Evolutionary conservation across 2,329 filamentous ascomycete species (phyloP).

Genomic region (Chaetomium sp.): DNA sequence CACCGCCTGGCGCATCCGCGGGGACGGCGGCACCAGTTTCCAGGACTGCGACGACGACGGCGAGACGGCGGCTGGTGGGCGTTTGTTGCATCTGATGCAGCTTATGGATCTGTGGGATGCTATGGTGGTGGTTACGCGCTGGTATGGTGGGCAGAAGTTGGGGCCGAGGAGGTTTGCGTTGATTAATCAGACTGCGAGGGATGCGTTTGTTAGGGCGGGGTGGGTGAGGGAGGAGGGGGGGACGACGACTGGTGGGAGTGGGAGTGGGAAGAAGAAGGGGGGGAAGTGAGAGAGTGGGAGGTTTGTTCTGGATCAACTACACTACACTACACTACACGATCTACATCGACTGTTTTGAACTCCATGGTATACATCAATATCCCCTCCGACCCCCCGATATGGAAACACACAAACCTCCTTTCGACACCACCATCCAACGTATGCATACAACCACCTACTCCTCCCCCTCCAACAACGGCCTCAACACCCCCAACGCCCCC

Average conservation of each 20-base stretch:
- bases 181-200: conserved; percentile 80
- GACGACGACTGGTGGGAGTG: conserved; percentile 43
- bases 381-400: too few species aligned
- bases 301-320: neutral
- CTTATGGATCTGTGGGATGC: conserved; percentile 90
- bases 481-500: conserved; percentile 67
- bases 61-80: conserved; percentile 81
- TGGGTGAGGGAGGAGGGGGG: conserved; percentile 35
- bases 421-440: neutral
- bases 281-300: conserved; percentile 24
- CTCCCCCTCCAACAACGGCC: conserved; percentile 40
- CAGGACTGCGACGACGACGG: conserved; percentile 97
- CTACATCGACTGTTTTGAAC: too few species aligned
- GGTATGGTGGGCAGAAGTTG: conserved; percentile 89
- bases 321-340: too few species aligned
- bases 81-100: conserved; percentile 85
- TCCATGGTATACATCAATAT: too few species aligned
- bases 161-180: conserved; percentile 85
- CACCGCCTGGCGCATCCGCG: conserved; percentile 80
- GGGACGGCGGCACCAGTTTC: conserved; percentile 49
- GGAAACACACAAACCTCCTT: neutral
- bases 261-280: conserved; percentile 38
- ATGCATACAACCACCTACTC: neutral
- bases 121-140: conserved; percentile 86
- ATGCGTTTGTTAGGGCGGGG: conserved; percentile 73